Evolutionary conservation across 208 protist genomes (phyloP).

Genomic region (Acanthamoeba royreba): DNA sequence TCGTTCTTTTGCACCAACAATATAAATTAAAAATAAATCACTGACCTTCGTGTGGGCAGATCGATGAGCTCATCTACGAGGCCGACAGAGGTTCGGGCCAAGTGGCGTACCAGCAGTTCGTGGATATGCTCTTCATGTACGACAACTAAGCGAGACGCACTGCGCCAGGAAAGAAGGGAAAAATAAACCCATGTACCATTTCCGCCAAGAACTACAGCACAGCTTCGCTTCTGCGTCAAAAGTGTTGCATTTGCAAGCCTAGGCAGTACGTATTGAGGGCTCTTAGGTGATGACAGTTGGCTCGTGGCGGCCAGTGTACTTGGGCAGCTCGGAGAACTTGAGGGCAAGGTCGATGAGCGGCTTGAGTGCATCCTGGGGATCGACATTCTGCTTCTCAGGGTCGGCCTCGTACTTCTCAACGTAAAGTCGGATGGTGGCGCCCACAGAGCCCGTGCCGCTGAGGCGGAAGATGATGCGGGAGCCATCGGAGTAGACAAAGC

Average conservation of each 20-base stretch:
- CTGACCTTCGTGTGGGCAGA: too few relatives aligned
- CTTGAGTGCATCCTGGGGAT: constrained; percentile 81
- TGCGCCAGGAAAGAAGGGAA: too few relatives aligned
- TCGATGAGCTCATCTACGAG: constrained; percentile 83
- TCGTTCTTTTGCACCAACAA: too few relatives aligned
- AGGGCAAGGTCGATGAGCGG: constrained; percentile 87
- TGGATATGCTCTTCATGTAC: constrained; percentile 78
- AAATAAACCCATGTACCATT: too few relatives aligned
- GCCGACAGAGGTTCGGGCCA: constrained; percentile 82
- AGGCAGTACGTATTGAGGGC: too few relatives aligned
- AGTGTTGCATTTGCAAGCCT: too few relatives aligned
- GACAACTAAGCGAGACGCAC: not conserved
- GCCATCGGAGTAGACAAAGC: constrained; percentile 92
- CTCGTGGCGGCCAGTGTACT: constrained; percentile 86
- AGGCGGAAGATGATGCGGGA: constrained; percentile 95
- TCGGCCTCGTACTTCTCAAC: constrained; percentile 91
- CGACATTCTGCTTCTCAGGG: constrained; percentile 64
- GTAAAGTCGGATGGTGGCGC: constrained; percentile 96
- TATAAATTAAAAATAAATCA: too few relatives aligned
- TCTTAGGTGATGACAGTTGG: constrained; percentile 97
- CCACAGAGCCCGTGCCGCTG: constrained; percentile 90
- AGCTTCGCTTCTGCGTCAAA: too few relatives aligned
- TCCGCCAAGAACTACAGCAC: too few relatives aligned
- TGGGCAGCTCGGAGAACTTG: constrained; percentile 82
- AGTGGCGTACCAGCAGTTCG: constrained; percentile 85